Conservation (phyloP, 2,329 filamentous ascomycete genomes). For the Westerdykella aurantiaca region DNA sequence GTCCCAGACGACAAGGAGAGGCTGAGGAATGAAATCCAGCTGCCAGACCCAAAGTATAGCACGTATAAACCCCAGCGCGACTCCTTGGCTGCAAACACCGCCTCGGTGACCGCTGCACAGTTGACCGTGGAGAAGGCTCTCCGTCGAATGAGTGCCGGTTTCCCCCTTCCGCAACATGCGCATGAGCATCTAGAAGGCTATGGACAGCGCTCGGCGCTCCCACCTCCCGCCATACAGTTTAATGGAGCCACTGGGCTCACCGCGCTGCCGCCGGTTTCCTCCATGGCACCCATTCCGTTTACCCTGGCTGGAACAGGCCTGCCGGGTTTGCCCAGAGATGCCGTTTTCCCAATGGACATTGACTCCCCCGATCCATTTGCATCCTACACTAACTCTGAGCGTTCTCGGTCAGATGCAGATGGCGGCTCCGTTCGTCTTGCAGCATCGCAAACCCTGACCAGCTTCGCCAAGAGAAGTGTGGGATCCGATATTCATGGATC, state of each 20-base stretch:
- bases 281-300: slow-evolving; percentile 51
- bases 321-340: slow-evolving; percentile 25
- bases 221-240: slow-evolving; percentile 29
- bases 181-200: slow-evolving; percentile 14
- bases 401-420: slow-evolving; percentile 11
- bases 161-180: slow-evolving; percentile 23
- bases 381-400: slow-evolving; percentile 18
- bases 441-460: slow-evolving; percentile 50
- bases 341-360: slow-evolving; percentile 20
- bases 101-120: slow-evolving; percentile 17
- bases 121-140: slow-evolving; percentile 22
- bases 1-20: slow-evolving; percentile 94
- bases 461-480: slow-evolving; percentile 60
- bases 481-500: slow-evolving; percentile 38
- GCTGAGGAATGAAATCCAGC: slow-evolving; percentile 80
- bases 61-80: slow-evolving; percentile 66
- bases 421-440: slow-evolving; percentile 10
- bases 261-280: slow-evolving; percentile 20
- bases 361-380: slow-evolving; percentile 21
- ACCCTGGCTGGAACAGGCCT: slow-evolving; percentile 34
- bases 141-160: slow-evolving; percentile 29
- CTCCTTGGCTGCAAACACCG: slow-evolving; percentile 18
- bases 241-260: slow-evolving; percentile 23
- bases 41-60: slow-evolving; percentile 81
- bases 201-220: slow-evolving; percentile 20